Evolutionary conservation across 805 yeast species (phyloP).

Genomic region (Candida rishiriensis): DNA sequence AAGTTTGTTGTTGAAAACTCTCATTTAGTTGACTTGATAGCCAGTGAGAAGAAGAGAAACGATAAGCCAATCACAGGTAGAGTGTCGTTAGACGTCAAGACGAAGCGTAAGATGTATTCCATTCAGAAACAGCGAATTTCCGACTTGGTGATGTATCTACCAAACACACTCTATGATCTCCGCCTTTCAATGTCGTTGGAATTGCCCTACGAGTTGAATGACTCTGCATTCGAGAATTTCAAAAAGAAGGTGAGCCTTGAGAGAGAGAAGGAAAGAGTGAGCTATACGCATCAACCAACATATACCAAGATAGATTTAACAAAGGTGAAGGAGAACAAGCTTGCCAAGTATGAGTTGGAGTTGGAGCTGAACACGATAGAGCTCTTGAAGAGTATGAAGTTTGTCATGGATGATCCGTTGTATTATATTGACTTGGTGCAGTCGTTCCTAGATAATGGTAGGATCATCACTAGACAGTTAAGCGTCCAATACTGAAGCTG

Average conservation of each 20-base stretch:
- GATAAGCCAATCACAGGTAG: constrained; percentile 63
- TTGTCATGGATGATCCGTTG: constrained; percentile 33
- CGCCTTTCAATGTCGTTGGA: constrained; percentile 74
- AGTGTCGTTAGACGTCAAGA: constrained; percentile 61
- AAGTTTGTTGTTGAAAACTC: constrained; percentile 58
- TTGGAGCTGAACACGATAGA: constrained; percentile 31
- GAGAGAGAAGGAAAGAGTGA: constrained; percentile 67
- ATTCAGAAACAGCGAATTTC: constrained; percentile 73
- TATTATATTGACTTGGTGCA: constrained; percentile 43
- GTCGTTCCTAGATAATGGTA: constrained; percentile 41
- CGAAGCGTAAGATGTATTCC: constrained; percentile 62
- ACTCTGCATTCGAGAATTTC: constrained; percentile 50
- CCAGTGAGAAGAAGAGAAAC: constrained; percentile 56
- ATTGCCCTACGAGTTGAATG: constrained; percentile 57
- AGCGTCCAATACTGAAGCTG: constrained; percentile 19
- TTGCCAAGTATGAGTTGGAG: constrained; percentile 30
- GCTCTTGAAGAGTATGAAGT: constrained; percentile 27
- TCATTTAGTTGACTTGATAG: constrained; percentile 59
- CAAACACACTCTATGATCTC: constrained; percentile 72
- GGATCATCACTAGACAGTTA: constrained; percentile 30
- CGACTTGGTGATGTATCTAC: constrained; percentile 66
- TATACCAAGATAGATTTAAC: constrained; percentile 72
- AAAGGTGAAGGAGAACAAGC: constrained; percentile 39
- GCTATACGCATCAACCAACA: constrained; percentile 71
- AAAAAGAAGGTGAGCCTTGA: constrained; percentile 44